Evolutionary conservation across 768 basidiomycete species (phyloP), one percentile per base, ranked within the genome.

Genomic region (Lactifluus volemus): DNA sequence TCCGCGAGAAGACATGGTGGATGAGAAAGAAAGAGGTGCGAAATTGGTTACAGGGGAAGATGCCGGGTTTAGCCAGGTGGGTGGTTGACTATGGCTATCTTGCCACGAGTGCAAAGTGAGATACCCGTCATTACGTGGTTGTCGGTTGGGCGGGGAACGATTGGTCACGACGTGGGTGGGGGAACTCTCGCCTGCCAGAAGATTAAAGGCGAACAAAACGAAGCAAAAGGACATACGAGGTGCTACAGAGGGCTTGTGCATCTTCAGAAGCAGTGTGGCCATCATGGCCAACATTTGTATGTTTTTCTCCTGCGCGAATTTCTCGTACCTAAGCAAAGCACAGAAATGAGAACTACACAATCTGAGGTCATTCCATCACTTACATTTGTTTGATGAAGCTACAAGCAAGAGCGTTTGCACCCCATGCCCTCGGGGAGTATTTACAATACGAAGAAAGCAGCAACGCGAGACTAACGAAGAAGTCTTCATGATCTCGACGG

Each of bases 231-330:
- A 38, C 65, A 53, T 36, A 71, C 68, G 56, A 42, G 52, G 54
- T 2, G 67, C 53, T 12, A 58, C 47, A 32, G 48, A 53, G 19
- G 64, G 47, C 39, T 61, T 55, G 69, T 63, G 63, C 39, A 66
- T 78, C 67, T 85, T 84, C 3, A 92, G 75, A 2, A 92, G 72
- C n/a, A 90, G 71, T 51, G 82, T 75, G 0, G 88, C 77, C 4
- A 90, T 62, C 82, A 93, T 90, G 0, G 88, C 89, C 15, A 93
- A 76, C 84, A 90, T 85, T 67, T 92, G 89, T 1, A 92, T 70
- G 67, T 93, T 89, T 67, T 82, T 89, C 38, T 74, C 76, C 7
- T 63, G 66, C 14, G 74, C 70, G 34, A 81, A 72, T 59, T 81
- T 76, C 4, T 65, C 59, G 39, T 81, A 77, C 63, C 83, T 84